Conservation (phyloP, 495 filamentous ascomycete genomes). For the Corynascus novoguineensis region DNA sequence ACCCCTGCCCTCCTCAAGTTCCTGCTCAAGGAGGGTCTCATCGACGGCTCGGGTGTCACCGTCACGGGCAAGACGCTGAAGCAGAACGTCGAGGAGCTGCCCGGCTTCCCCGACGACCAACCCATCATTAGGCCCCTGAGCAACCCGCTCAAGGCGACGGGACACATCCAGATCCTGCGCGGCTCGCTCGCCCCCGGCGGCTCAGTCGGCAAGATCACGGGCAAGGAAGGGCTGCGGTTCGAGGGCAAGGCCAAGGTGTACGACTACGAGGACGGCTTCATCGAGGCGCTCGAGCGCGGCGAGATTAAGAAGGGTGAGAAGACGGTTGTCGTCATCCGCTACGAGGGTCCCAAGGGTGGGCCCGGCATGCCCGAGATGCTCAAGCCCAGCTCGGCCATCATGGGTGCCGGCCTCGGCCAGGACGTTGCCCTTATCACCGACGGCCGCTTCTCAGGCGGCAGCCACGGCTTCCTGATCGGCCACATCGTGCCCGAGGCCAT, state of each 20-base stretch:
- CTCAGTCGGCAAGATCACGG: constrained; percentile 95
- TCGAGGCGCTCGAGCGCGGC: constrained; percentile 67
- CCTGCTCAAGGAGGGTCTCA: constrained; percentile 81
- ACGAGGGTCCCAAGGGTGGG: constrained; percentile 80
- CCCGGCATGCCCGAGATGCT: constrained; percentile 87
- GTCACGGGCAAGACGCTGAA: constrained; percentile 92
- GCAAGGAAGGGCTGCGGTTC: constrained; percentile 90
- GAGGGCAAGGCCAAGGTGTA: constrained; percentile 83
- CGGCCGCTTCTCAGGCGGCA: constrained; percentile 70
- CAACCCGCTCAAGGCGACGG: constrained; percentile 88
- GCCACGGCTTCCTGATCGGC: constrained; percentile 74
- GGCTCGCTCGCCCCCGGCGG: constrained; percentile 87
- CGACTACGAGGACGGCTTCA: constrained; percentile 77
- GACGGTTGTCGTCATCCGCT: constrained; percentile 94
- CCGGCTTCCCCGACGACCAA: constrained; percentile 77
- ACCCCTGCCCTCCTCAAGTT: constrained; percentile 88
- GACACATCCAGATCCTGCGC: constrained; percentile 95
- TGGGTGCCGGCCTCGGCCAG: constrained; percentile 77
- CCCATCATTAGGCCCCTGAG: constrained; percentile 85
- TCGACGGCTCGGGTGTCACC: constrained; percentile 83
- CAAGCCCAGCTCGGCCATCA: constrained; percentile 76
- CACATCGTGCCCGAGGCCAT: constrained; percentile 69
- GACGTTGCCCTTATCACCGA: constrained; percentile 79
- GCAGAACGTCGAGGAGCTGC: constrained; percentile 75
- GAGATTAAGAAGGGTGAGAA: constrained; percentile 96